Percentiles rank a stretch among this genome's conserved stretches.
Conservation (phyloP, 305 asterid genomes). For the Fraxinus baroniana region DNA sequence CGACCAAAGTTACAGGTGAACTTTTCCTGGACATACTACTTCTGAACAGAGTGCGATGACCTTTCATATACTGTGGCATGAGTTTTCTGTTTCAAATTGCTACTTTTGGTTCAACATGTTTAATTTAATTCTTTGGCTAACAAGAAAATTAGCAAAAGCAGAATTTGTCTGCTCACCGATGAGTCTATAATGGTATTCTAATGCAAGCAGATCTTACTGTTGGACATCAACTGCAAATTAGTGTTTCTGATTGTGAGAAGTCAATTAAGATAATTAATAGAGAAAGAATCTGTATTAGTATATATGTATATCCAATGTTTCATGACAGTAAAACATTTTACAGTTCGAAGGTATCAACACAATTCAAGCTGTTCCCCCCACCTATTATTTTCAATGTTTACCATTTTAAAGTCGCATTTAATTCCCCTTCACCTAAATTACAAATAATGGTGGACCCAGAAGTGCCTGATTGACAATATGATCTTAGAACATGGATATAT, state of each 20-base stretch:
- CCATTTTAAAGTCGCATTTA: neutral
- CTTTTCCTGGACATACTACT: neutral
- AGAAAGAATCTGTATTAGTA: neutral
- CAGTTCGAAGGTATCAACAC: neutral
- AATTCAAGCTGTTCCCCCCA: neutral
- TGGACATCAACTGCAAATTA: neutral
- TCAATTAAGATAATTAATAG: neutral
- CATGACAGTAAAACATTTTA: neutral
- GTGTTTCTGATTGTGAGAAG: neutral
- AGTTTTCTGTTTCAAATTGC: conserved; percentile 18
- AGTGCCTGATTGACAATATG: neutral
- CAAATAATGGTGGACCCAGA: neutral
- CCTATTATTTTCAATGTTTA: neutral
- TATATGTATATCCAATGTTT: neutral
- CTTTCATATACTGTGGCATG: neutral
- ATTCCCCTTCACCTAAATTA: neutral
- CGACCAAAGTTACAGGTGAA: conserved; percentile 95
- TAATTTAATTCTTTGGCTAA: neutral
- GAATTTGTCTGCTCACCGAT: neutral
- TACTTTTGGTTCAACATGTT: neutral
- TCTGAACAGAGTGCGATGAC: neutral
- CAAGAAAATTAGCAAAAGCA: neutral
- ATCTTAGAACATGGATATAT: neutral
- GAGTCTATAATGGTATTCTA: conserved; percentile 15
- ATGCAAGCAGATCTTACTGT: neutral